A percentile compares a stretch with the other conserved stretches of the same genome.
Evolutionary conservation across 1,284 basidiomycete genomes (phyloP).

Genomic region (Trametes pubescens): DNA sequence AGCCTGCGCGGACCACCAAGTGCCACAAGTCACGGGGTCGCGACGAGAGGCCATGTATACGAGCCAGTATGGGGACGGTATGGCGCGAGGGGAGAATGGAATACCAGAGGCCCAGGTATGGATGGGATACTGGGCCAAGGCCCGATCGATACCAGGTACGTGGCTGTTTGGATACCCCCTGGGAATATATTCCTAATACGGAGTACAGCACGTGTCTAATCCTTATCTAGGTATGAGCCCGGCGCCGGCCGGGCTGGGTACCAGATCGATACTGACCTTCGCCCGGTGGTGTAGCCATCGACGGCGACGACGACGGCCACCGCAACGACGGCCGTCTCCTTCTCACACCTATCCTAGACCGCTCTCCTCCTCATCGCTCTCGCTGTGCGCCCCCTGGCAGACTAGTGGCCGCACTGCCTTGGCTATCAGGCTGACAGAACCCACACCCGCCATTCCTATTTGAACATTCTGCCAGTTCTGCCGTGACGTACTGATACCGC

Average conservation of each 20-base stretch:
- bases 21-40: neutral
- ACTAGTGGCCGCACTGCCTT: constrained; percentile 18
- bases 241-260: neutral
- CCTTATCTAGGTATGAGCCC: neutral
- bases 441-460: constrained; percentile 32
- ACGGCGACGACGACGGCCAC: constrained; percentile 26
- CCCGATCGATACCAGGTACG: neutral
- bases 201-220: neutral
- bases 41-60: neutral
- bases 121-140: neutral
- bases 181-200: neutral
- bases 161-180: neutral
- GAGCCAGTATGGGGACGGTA: neutral
- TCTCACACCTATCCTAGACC: constrained; percentile 9
- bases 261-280: neutral
- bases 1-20: no score
- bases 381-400: neutral
- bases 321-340: constrained; percentile 16
- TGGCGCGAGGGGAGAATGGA: neutral
- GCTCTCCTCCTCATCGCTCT: constrained; percentile 8
- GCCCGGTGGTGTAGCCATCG: constrained; percentile 14
- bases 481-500: constrained; percentile 33
- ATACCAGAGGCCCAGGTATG: neutral
- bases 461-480: constrained; percentile 35
- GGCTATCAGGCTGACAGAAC: constrained; percentile 22